Percentiles rank a stretch among this genome's conserved stretches.
These are phyloP conservation scores for Mucor racemosus DNA, from an alignment of 371 early-diverging fungal species.

Conservation along the genomic window DNA sequence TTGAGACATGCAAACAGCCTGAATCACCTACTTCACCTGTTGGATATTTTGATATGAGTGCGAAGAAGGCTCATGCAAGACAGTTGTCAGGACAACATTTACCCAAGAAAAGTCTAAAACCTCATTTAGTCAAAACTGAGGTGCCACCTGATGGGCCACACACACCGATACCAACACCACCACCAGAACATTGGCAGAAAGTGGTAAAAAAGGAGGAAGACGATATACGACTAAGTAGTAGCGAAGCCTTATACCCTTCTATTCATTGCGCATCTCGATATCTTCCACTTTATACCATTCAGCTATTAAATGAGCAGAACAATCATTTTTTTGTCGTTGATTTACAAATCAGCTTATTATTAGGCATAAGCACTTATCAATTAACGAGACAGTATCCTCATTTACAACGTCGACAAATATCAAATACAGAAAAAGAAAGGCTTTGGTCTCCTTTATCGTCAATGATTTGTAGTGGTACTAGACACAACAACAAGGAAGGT, in stretches of 20 bases:
- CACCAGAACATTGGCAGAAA: conserved; percentile 49
- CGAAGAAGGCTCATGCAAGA: conserved; percentile 38
- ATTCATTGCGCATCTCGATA: conserved; percentile 37
- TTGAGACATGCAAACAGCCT: conserved; percentile 13
- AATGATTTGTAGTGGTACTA: conserved; percentile 58
- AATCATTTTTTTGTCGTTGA: conserved; percentile 68
- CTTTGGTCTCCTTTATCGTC: conserved; percentile 72
- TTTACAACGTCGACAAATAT: conserved; percentile 58
- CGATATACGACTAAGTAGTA: conserved; percentile 7
- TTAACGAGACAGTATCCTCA: conserved; percentile 64
- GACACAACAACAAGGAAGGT: conserved; percentile 40
- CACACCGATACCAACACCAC: conserved; percentile 55
- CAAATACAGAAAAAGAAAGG: conserved; percentile 65
- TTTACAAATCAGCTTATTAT: conserved; percentile 65
- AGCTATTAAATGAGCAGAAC: conserved; percentile 46
- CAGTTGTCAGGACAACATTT: conserved; percentile 44
- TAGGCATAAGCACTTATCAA: conserved; percentile 54
- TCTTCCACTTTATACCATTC: conserved; percentile 72
- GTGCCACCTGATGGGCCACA: conserved; percentile 45
- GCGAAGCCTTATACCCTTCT: conserved; percentile 26
- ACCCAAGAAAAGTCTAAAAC: conserved; percentile 43
- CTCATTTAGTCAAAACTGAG: conserved; percentile 26
- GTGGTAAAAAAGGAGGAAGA: conserved; percentile 41
- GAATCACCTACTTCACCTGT: conserved; percentile 27
- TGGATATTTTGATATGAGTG: conserved; percentile 14